phyloP scores from a whole-genome alignment of 768 basidiomycete genomes.

The Rhodotorula paludigena region DNA sequence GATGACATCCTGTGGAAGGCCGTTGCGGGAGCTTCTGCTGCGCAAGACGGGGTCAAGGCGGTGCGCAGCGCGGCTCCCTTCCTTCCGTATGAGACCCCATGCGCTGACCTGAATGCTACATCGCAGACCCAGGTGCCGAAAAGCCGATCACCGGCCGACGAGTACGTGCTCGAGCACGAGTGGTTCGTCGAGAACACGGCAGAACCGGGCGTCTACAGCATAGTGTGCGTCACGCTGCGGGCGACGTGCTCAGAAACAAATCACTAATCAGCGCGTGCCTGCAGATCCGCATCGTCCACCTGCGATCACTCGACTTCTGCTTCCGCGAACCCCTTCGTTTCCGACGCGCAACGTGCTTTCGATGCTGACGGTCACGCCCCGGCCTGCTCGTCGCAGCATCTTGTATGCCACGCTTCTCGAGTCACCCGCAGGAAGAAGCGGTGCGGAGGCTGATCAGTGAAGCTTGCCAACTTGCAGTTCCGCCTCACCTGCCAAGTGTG shows the following conservation, averaged over 20 bases:
- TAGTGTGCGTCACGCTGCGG: conserved; percentile 22
- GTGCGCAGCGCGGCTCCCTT: conserved; percentile 15
- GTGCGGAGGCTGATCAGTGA: no score
- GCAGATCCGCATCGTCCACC: no score
- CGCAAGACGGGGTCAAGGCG: conserved; percentile 22
- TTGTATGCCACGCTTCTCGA: neutral
- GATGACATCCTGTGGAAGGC: conserved; percentile 20
- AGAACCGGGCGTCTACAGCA: neutral
- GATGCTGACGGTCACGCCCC: no score
- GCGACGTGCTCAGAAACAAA: no score
- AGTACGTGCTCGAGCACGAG: conserved; percentile 9
- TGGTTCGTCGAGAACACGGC: conserved; percentile 23
- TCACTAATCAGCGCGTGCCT: no score
- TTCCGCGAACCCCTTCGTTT: no score
- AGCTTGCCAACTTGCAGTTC: conserved; percentile 11
- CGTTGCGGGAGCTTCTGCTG: neutral
- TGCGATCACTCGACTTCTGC: no score
- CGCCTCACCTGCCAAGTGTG: conserved; percentile 3
- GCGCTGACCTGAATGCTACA: neutral
- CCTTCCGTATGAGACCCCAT: neutral
- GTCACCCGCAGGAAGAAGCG: no score
- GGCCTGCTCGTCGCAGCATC: neutral
- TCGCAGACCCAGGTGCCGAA: no score
- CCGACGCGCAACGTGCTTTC: no score
- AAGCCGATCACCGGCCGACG: no score